A percentile compares a stretch with the other conserved stretches of the same genome.
These are phyloP conservation scores for Calonectria fujianensis DNA, from an alignment of 2,329 filamentous ascomycete species.

Conservation along the genomic window DNA sequence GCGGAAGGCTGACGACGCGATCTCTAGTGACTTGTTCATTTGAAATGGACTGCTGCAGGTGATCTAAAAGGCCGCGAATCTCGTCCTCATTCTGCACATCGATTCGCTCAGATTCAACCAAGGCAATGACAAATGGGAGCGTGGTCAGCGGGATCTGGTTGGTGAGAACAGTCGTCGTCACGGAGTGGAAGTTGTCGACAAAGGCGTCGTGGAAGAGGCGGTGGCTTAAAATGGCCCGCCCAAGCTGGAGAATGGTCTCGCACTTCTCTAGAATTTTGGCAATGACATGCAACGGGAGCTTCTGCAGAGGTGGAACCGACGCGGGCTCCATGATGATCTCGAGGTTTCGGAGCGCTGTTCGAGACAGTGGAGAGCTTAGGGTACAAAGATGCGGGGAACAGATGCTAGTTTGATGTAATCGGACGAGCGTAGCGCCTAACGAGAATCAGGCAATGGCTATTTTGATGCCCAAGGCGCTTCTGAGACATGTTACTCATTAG, in stretches of 20 bases:
- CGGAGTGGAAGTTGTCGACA: not conserved
- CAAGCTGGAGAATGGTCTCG: slow-evolving; percentile 1
- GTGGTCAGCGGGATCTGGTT: not conserved
- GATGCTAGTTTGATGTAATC: not conserved
- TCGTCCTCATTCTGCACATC: not conserved
- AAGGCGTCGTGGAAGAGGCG: slow-evolving; percentile 3
- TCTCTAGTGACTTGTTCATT: not conserved
- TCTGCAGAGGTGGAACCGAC: not conserved
- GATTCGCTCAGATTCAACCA: not conserved
- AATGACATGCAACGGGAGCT: not conserved
- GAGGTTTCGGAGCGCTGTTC: not conserved
- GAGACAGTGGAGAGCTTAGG: not conserved
- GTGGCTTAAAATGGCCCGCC: not conserved
- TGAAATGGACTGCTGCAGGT: not conserved
- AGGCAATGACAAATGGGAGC: not conserved
- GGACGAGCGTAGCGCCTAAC: not conserved
- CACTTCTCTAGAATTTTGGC: not conserved
- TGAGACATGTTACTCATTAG: not conserved
- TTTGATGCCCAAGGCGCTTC: slow-evolving; percentile 1
- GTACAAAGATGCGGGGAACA: not conserved
- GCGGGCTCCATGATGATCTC: not conserved
- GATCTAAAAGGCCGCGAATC: not conserved
- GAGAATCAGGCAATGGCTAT: not conserved
- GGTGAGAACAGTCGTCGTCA: not conserved
- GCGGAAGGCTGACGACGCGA: not conserved